Percentiles rank a stretch among this genome's conserved stretches.
Evolutionary conservation across 2,329 filamentous ascomycete species (phyloP).

Genomic region (Colletotrichum horii): DNA sequence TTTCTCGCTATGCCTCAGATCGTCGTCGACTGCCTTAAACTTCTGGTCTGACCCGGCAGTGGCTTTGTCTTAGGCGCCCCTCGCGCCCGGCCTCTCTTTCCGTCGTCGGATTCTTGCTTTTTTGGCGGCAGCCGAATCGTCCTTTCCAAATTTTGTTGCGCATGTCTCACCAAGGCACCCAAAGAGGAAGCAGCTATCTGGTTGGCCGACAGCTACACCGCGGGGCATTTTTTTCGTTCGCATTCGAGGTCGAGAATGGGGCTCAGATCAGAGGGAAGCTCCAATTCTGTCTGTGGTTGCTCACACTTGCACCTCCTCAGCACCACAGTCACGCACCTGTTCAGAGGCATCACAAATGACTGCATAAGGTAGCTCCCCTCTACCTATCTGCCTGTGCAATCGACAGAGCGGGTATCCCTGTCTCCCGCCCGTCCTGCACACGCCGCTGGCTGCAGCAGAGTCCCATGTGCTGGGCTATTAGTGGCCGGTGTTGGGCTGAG

Average conservation of each 20-base stretch:
- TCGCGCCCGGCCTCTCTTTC: constrained; percentile 11
- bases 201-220: not conserved
- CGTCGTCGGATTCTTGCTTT: constrained; percentile 15
- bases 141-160: not conserved
- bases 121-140: constrained; percentile 11
- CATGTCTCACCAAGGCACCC: constrained; percentile 15
- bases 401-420: constrained; percentile 11
- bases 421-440: constrained; percentile 15
- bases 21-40: not conserved
- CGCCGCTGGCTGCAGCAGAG: constrained; percentile 1
- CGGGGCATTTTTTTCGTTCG: constrained; percentile 11
- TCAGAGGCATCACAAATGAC: constrained; percentile 8
- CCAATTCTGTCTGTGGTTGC: not conserved
- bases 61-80: constrained; percentile 16
- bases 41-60: constrained; percentile 9
- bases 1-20: not conserved
- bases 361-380: not conserved
- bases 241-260: constrained; percentile 18
- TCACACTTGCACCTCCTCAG: not conserved
- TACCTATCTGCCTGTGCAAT: not conserved
- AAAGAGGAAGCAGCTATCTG: not conserved
- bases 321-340: not conserved
- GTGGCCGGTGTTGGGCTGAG: constrained; percentile 13
- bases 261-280: not conserved
- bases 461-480: constrained; percentile 1